phyloP scores from a whole-genome alignment of 805 yeast genomes.

The Saturnispora sanitii region DNA sequence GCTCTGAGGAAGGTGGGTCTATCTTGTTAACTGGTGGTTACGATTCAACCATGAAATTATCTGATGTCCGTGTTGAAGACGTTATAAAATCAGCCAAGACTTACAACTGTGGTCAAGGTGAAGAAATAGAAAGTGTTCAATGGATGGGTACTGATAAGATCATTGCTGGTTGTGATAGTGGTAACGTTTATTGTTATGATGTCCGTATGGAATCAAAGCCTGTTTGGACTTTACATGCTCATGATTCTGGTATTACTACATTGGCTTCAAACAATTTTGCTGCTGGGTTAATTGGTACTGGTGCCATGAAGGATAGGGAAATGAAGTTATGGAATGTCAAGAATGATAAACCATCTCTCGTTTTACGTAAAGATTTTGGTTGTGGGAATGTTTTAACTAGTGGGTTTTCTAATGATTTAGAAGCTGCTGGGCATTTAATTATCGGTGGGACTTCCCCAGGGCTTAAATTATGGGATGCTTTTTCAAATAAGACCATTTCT shows the following conservation, averaged over 20 bases:
- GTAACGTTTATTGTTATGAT: constrained; percentile 83
- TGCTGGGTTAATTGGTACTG: constrained; percentile 69
- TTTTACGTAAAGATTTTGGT: constrained; percentile 82
- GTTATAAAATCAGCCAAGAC: constrained; percentile 48
- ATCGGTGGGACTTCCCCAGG: constrained; percentile 83
- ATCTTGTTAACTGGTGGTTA: constrained; percentile 86
- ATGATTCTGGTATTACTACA: constrained; percentile 86
- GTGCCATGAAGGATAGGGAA: constrained; percentile 83
- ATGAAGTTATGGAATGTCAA: constrained; percentile 81
- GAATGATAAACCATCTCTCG: constrained; percentile 61
- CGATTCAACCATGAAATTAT: constrained; percentile 70
- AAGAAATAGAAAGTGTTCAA: constrained; percentile 75
- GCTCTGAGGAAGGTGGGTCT: constrained; percentile 39
- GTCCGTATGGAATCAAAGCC: constrained; percentile 58
- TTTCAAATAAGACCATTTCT: constrained; percentile 73
- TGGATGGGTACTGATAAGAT: constrained; percentile 52
- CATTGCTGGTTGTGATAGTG: constrained; percentile 81
- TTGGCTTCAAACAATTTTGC: constrained; percentile 58
- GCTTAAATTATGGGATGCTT: constrained; percentile 87
- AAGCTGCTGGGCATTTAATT: constrained; percentile 66
- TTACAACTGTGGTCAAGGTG: constrained; percentile 50
- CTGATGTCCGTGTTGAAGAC: constrained; percentile 74
- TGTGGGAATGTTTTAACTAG: constrained; percentile 84
- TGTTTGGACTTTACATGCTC: constrained; percentile 94
- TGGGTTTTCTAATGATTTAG: constrained; percentile 78